Percentiles rank a stretch among this genome's conserved stretches.
These are phyloP conservation scores for Psilocybe subaeruginosa DNA, from an alignment of 768 basidiomycete genomes.

Conservation along the genomic window DNA sequence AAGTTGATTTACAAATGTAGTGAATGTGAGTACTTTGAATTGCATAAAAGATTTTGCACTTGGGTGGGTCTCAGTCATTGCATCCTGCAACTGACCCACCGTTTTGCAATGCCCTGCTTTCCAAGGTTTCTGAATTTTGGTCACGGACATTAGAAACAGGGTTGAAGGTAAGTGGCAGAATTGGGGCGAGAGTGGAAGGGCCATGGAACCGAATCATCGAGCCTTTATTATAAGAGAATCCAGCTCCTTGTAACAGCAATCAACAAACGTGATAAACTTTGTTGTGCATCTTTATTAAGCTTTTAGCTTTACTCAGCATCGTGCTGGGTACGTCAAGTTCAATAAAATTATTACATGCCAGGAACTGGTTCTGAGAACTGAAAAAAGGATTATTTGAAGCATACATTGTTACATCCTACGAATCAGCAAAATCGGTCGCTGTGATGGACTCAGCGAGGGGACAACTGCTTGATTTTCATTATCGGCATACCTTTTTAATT, in stretches of 20 bases:
- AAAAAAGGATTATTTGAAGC: neutral
- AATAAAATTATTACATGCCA: too few relatives aligned
- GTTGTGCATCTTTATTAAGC: too few relatives aligned
- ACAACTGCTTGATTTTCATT: neutral
- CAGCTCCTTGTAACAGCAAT: too few relatives aligned
- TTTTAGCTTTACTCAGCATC: too few relatives aligned
- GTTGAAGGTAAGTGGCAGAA: neutral
- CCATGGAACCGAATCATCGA: neutral
- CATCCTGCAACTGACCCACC: neutral
- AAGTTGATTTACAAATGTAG: neutral
- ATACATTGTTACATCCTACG: neutral
- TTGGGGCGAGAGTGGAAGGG: neutral
- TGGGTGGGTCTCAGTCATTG: neutral
- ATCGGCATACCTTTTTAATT: conserved; percentile 72
- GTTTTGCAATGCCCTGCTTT: neutral
- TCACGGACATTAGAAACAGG: neutral
- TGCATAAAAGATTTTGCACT: neutral
- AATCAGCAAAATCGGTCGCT: conserved; percentile 57
- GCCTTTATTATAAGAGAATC: too few relatives aligned
- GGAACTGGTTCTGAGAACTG: neutral
- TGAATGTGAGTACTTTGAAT: neutral
- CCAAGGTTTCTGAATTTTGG: neutral
- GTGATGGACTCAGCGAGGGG: conserved; percentile 1
- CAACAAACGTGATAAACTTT: too few relatives aligned
- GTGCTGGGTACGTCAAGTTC: too few relatives aligned